Conservation (phyloP, 495 filamentous ascomycete genomes). For the Neurospora sp. region DNA sequence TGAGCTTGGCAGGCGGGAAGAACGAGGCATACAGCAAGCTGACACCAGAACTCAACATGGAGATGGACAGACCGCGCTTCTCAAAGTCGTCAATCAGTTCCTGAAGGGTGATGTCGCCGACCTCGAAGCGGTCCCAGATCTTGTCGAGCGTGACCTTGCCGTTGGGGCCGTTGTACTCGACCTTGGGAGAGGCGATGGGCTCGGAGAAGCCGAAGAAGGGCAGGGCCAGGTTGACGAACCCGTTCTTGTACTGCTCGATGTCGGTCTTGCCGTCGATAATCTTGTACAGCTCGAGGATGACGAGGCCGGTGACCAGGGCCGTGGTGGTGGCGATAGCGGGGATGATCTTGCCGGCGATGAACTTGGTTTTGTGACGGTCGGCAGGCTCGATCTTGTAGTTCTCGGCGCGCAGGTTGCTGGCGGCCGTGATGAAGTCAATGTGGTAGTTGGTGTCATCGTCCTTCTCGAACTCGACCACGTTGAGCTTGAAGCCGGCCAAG, state of each 20-base stretch:
- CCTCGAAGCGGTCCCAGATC: conserved; percentile 96
- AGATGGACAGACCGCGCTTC: conserved; percentile 67
- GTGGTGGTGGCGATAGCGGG: conserved; percentile 98
- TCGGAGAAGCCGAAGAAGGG: conserved; percentile 98
- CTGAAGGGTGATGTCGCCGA: conserved; percentile 71
- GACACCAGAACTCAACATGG: conserved; percentile 93
- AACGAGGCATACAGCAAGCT: conserved; percentile 94
- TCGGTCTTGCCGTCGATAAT: conserved; percentile 89
- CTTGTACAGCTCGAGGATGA: conserved; percentile 92
- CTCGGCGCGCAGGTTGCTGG: conserved; percentile 91
- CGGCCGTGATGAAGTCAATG: conserved; percentile 98
- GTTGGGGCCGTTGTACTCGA: conserved; percentile 64
- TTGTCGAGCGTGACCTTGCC: conserved; percentile 83
- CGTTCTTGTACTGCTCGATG: conserved; percentile 98
- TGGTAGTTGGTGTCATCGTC: conserved; percentile 97
- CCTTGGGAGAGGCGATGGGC: conserved; percentile 85
- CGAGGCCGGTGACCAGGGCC: conserved; percentile 87
- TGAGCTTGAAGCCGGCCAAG: conserved; percentile 75
- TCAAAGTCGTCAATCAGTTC: conserved; percentile 78
- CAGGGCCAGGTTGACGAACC: conserved; percentile 92
- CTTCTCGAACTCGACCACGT: conserved; percentile 96
- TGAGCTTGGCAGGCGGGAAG: conserved; percentile 78
- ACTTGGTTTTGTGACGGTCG: conserved; percentile 95
- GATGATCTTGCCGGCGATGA: conserved; percentile 99
- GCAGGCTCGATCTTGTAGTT: conserved; percentile 94